Base-by-base conservation (phyloP, 208 protist species). In the Trypanosoma mega region DNA sequence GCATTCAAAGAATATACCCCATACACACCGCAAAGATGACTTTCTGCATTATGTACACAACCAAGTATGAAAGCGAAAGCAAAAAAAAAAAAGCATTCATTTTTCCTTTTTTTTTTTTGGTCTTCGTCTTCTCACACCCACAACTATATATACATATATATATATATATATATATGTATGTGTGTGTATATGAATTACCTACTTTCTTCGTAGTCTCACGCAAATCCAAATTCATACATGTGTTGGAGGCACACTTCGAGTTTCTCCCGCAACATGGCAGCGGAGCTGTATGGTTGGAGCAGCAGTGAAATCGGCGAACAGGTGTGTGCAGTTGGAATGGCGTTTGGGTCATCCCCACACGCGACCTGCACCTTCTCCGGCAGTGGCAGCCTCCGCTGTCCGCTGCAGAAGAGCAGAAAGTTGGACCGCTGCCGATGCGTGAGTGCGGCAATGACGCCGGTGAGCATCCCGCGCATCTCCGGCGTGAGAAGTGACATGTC, bases 401-500 rank as follows among this genome's bases (percentile, higher is more conserved):
- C 90, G 18, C 84, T 83, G 62, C 86, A 93, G 73, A 96, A 96
- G 29, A 93, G 63, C 11, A 96, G 58, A 60, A 96, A 91, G 55
- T 77, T 77, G 3, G 81, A 76, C 2, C 82, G 86, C 63, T 86
- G 66, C 45, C 44, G 55, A 18, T 74, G 61, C 23, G 72, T 78
- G 59, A 92, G 78, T 33, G 39, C 74, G n/a, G 57, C 57, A 16
- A 96, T 52, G 33, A 85, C 81, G 23, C 86, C 63, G 41, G 51
- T 63, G 23, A 96, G 63, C 74, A 89, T 82, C 44, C 48, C 39
- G n/a, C 41, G 59, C 41, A 91, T 65, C 11, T 68, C 63, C 2
- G 57, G 52, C 0, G 80, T 45, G 1, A 96, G 41, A 14, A 60
- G 51, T 7, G 84, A 76, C 52, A 74, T 76, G 72, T 96, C 78